Evolutionary conservation across 148 eudicot genomes (phyloP).

Genomic region (Rhododendron molle): DNA sequence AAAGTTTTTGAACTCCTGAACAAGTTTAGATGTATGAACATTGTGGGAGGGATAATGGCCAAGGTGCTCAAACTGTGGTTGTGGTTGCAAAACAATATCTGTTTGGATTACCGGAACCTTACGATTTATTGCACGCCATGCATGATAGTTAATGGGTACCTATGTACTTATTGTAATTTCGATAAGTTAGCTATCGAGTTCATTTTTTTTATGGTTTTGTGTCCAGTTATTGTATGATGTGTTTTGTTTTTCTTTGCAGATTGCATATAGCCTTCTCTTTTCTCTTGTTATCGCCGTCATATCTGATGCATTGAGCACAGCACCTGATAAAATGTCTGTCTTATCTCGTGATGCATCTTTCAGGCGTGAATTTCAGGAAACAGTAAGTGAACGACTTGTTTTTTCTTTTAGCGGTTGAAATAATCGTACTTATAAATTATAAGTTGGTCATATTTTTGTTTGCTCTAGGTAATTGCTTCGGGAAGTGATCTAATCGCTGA

Average conservation of each 20-base stretch:
- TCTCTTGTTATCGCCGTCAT: conserved; percentile 75
- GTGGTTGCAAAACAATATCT: background rate
- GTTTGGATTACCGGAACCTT: background rate
- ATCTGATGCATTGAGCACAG: conserved; percentile 84
- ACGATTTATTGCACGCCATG: background rate
- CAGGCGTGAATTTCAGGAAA: conserved; percentile 79
- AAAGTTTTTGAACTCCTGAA: background rate
- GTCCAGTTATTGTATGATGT: conserved; percentile 7
- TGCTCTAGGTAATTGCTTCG: conserved; percentile 55
- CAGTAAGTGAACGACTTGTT: conserved; percentile 43
- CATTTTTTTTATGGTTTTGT: conserved; percentile 3
- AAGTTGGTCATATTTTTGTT: conserved; percentile 18
- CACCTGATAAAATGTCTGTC: conserved; percentile 59
- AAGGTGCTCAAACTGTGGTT: background rate
- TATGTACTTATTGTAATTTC: background rate
- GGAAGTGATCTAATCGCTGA: conserved; percentile 57
- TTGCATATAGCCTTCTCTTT: conserved; percentile 72
- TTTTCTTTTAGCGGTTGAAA: background rate
- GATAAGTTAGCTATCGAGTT: background rate
- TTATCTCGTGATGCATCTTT: conserved; percentile 72
- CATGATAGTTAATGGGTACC: background rate
- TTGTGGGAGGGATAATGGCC: background rate
- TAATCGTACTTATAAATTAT: background rate
- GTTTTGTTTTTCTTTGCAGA: conserved; percentile 44
- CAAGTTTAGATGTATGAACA: background rate